These are phyloP conservation scores for Colletotrichum graminicola DNA, from an alignment of 2,329 filamentous ascomycete species.

Conservation along the genomic window DNA sequence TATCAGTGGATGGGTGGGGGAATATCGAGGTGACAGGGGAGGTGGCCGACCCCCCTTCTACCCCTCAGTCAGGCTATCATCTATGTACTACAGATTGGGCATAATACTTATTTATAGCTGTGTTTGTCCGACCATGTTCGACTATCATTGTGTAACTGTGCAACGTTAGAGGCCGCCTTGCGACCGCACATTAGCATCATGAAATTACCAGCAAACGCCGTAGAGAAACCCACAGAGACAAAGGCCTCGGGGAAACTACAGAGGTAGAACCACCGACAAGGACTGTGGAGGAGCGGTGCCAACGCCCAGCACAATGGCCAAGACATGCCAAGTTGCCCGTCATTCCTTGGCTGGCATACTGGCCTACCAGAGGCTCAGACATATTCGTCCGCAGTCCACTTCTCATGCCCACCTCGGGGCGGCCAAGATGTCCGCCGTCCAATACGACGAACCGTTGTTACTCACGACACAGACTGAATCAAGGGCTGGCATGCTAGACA, in stretches of 20 bases:
- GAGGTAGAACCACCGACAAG: background rate
- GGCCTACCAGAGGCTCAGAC: conserved; percentile 5
- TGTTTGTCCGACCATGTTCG: too few species aligned
- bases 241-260: background rate
- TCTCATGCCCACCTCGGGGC: conserved; percentile 19
- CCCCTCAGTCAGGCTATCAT: background rate
- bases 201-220: background rate
- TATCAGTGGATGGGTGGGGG: conserved; percentile 36
- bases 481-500: conserved; percentile 10
- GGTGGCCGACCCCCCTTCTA: background rate
- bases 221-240: background rate
- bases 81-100: too few species aligned
- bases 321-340: conserved; percentile 34
- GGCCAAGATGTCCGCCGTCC: conserved; percentile 39
- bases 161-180: too few species aligned
- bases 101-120: too few species aligned
- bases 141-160: too few species aligned
- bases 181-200: too few species aligned
- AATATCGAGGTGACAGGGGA: conserved; percentile 5
- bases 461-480: conserved; percentile 17
- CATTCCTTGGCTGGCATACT: conserved; percentile 29
- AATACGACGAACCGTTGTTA: conserved; percentile 11
- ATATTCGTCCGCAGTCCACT: conserved; percentile 22
- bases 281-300: conserved; percentile 28
- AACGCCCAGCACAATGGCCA: conserved; percentile 21